These are phyloP conservation scores for Suhomyces maxii DNA, from an alignment of 1,139 yeast genomes.

Conservation along the genomic window DNA sequence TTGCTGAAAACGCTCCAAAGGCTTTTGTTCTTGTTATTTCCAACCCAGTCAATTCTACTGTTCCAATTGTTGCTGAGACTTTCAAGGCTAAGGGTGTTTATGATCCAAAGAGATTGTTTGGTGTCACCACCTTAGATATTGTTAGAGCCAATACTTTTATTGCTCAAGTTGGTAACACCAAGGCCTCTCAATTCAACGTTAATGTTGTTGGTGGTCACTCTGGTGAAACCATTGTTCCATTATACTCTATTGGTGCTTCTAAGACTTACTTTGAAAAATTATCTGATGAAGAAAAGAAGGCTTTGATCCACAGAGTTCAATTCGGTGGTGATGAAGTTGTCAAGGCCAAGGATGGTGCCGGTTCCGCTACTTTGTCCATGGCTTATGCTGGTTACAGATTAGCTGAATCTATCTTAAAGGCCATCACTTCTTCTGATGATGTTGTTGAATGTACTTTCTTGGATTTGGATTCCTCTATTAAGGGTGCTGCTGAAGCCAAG, in stretches of 20 bases:
- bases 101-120: slow-evolving; percentile 90
- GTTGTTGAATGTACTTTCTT: slow-evolving; percentile 79
- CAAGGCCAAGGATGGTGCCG: slow-evolving; percentile 98
- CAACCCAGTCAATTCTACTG: slow-evolving; percentile 98
- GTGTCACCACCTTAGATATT: slow-evolving; percentile 95
- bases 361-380: slow-evolving; percentile 98
- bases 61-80: slow-evolving; percentile 96
- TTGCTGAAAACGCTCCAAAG: slow-evolving; percentile 83
- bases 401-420: slow-evolving; percentile 83
- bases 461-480: slow-evolving; percentile 41
- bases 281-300: slow-evolving; percentile 38
- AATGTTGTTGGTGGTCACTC: slow-evolving; percentile 97
- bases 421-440: slow-evolving; percentile 53
- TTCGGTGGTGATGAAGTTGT: slow-evolving; percentile 99
- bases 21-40: slow-evolving; percentile 88
- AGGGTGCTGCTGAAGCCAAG: slow-evolving; percentile 78
- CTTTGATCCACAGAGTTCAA: slow-evolving; percentile 88
- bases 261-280: slow-evolving; percentile 22
- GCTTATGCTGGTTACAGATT: slow-evolving; percentile 97
- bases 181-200: slow-evolving; percentile 72
- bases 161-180: slow-evolving; percentile 60
- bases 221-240: slow-evolving; percentile 96
- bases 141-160: slow-evolving; percentile 93
- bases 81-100: slow-evolving; percentile 82
- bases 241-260: slow-evolving; percentile 61